Evolutionary conservation across 495 filamentous ascomycete genomes (phyloP), one percentile per base, ranked within the genome.

Genomic region (Lasiosphaeria ovina): DNA sequence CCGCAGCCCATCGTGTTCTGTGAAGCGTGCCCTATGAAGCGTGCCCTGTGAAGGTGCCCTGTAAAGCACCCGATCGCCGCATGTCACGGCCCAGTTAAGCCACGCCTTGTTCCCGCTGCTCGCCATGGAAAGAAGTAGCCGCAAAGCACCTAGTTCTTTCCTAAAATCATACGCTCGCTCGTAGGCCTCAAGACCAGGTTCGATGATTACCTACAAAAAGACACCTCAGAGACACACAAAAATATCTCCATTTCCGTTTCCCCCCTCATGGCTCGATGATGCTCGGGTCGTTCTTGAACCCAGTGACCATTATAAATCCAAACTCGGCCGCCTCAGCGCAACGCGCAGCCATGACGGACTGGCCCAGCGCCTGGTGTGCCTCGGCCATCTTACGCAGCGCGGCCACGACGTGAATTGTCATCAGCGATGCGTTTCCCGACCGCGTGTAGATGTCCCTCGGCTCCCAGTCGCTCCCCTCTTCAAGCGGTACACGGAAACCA

Each of bases 401-500:
- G 7, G 68, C 67, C 11, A 80, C 73, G 0, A 69, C 67, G 52
- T 80, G 75, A 4, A 74, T 66, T 44, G 76, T 76, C 66, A 75
- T 70, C 44, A 80, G 49, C 16, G 69, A 66, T 16, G 58, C 59
- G n/a, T 69, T 55, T 3, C 60, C 64, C 8, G 55, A 55, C 35
- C 32, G 45, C 3, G 55, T 51, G 34, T 54, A 73, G 0, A 75
- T 64, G 35, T 61, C 55, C n/a, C 55, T 60, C n/a, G 69, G 69
- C 31, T 72, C 66, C 65, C 71, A 72, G 3, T 35, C 56, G 24
- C 35, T 54, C 33, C 52, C 50, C n/a, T 55, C 48, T 1, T 64
- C 64, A 12, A 57, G 47, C 36, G 63, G 64, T 16, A 69, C 65
- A 14, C 62, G n/a, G 57, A 78, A 76, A 8, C 76, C 77, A 65